These are phyloP conservation scores for Ustulina deusta DNA, from an alignment of 2,329 filamentous ascomycete genomes.

Conservation along the genomic window DNA sequence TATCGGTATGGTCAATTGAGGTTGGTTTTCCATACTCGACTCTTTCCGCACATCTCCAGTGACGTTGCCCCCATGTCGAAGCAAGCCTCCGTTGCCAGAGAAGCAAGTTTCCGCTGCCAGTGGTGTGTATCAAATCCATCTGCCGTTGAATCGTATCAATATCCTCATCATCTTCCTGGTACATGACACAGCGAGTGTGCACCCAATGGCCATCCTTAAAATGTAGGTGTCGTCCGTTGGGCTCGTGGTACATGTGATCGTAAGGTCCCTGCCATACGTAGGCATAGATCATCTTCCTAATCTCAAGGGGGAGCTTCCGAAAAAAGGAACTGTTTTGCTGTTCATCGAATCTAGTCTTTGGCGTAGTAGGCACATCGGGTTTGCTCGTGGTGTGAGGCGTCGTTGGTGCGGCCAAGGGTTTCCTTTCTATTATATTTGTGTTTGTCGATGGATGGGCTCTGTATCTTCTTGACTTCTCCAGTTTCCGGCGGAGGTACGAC, in stretches of 20 bases:
- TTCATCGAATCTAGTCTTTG: conserved; percentile 31
- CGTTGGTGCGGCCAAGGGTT: conserved; percentile 3
- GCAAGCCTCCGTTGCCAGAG: conserved; percentile 49
- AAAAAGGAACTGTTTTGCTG: conserved; percentile 49
- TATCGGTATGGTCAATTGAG: conserved; percentile 45
- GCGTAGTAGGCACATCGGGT: not conserved
- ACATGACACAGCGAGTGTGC: conserved; percentile 49
- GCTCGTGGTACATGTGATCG: conserved; percentile 47
- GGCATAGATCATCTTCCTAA: conserved; percentile 51
- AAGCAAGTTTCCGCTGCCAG: conserved; percentile 40
- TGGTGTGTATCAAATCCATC: conserved; percentile 46
- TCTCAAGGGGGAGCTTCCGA: conserved; percentile 51
- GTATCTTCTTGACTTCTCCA: conserved; percentile 41
- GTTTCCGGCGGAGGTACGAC: conserved; percentile 43
- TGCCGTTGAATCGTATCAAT: conserved; percentile 46
- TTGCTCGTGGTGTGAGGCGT: not conserved
- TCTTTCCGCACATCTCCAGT: conserved; percentile 51
- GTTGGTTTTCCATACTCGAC: conserved; percentile 41
- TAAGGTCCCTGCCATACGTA: conserved; percentile 45
- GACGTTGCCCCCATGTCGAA: conserved; percentile 50
- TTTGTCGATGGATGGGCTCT: conserved; percentile 28
- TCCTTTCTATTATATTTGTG: conserved; percentile 26
- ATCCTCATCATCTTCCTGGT: conserved; percentile 46
- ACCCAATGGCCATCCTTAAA: conserved; percentile 49
- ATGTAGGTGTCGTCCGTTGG: conserved; percentile 46